Conservation (phyloP, 257 asterid species). For the Anisodus tanguticus region DNA sequence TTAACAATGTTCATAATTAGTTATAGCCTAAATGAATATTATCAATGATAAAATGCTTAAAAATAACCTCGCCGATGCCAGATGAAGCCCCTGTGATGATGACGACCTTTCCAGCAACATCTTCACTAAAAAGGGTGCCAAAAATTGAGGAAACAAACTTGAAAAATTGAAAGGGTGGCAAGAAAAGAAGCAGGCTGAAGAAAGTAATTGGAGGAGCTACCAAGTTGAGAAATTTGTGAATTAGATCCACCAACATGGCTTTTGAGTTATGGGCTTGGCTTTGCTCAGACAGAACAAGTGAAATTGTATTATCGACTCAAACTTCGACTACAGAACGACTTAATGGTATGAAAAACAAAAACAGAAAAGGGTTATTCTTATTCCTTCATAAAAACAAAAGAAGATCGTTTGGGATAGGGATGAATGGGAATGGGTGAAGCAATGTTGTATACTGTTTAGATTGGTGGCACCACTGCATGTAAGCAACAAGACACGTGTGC, state of each 20-base stretch:
- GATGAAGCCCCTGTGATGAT: constrained; percentile 80
- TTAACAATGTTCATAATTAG: neutral
- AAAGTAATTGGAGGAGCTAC: constrained; percentile 48
- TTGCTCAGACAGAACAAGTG: neutral
- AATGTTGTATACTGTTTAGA: neutral
- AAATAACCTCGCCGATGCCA: constrained; percentile 74
- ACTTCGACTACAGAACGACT: neutral
- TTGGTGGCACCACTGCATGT: constrained; percentile 21
- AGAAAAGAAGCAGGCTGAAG: constrained; percentile 40
- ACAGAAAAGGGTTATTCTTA: neutral
- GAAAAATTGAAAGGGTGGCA: constrained; percentile 51
- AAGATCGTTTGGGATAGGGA: neutral
- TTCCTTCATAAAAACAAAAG: neutral
- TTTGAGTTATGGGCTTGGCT: neutral
- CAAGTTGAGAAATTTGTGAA: constrained; percentile 46
- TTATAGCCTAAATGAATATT: neutral
- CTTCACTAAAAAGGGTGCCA: constrained; percentile 53
- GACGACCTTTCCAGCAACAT: constrained; percentile 68
- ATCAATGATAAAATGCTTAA: neutral
- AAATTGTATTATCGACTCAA: neutral
- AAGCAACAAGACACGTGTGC: constrained; percentile 10
- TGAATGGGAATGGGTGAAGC: neutral
- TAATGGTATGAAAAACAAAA: neutral
- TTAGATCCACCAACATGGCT: constrained; percentile 42
- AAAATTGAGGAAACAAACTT: constrained; percentile 38